Evolutionary conservation across 1,284 basidiomycete species (phyloP).

Genomic region (Rhodofomes roseus): DNA sequence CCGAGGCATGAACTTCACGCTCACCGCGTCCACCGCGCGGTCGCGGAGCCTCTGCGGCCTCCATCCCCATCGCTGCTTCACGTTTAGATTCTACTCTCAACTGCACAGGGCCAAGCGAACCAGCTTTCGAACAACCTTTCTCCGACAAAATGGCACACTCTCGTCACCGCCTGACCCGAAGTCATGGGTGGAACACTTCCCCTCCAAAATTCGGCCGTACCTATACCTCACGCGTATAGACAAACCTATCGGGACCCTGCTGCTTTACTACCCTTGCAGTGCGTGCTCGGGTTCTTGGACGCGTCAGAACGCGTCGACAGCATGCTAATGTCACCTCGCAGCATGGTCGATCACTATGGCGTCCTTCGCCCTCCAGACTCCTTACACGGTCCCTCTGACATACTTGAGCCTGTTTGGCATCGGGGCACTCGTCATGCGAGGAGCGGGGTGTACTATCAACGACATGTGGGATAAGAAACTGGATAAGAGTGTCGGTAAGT

Average conservation of each 20-base stretch:
- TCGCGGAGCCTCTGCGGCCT: neutral
- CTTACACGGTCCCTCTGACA: constrained; percentile 63
- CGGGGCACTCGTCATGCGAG: constrained; percentile 94
- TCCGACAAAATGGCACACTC: constrained; percentile 13
- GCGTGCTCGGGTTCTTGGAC: constrained; percentile 27
- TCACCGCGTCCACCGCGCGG: neutral
- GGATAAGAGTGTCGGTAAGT: constrained; percentile 88
- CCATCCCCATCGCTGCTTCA: neutral
- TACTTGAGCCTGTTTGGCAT: constrained; percentile 85
- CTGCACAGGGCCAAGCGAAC: neutral
- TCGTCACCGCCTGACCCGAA: constrained; percentile 15
- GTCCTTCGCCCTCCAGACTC: constrained; percentile 68
- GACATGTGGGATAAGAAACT: constrained; percentile 97
- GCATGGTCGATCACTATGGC: constrained; percentile 98
- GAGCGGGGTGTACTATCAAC: constrained; percentile 98
- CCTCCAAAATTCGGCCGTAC: constrained; percentile 68
- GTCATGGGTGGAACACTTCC: constrained; percentile 70
- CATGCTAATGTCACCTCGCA: constrained; percentile 28
- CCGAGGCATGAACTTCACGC: constrained; percentile 7
- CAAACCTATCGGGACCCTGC: constrained; percentile 92
- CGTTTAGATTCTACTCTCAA: neutral
- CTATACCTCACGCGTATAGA: constrained; percentile 85
- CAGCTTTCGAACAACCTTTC: neutral
- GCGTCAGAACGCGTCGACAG: neutral
- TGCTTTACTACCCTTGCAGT: constrained; percentile 95